These are phyloP conservation scores for Mycena floridula DNA, from an alignment of 768 basidiomycete species.

Conservation along the genomic window DNA sequence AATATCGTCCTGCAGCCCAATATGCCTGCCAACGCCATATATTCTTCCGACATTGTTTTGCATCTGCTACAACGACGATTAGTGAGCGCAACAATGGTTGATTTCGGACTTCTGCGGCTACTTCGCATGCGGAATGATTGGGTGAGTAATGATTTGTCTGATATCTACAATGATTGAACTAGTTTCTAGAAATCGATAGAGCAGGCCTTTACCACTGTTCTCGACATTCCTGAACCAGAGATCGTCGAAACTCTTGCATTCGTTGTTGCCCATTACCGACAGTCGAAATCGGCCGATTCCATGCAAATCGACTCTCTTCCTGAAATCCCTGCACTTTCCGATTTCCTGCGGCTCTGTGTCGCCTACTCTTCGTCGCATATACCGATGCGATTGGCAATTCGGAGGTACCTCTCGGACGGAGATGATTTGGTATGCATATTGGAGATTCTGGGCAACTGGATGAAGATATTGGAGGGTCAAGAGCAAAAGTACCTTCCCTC, in stretches of 20 bases:
- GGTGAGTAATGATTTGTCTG: constrained; percentile 32
- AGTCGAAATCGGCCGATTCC: constrained; percentile 19
- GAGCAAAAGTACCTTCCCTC: constrained; percentile 32
- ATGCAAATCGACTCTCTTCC: constrained; percentile 29
- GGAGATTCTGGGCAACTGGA: constrained; percentile 43
- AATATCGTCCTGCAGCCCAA: constrained; percentile 40
- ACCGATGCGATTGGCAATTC: constrained; percentile 43
- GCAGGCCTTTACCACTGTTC: constrained; percentile 45
- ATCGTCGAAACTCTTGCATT: constrained; percentile 46
- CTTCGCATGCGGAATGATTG: constrained; percentile 59
- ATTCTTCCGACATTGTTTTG: constrained; percentile 51
- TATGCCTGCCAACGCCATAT: constrained; percentile 29
- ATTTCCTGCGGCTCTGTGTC: constrained; percentile 30
- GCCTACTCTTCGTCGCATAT: constrained; percentile 32
- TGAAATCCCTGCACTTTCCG: constrained; percentile 22
- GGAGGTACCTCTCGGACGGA: constrained; percentile 40
- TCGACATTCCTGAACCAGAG: constrained; percentile 63
- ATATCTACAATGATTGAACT: not conserved
- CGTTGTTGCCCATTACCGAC: constrained; percentile 34
- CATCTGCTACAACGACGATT: constrained; percentile 51
- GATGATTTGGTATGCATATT: constrained; percentile 43
- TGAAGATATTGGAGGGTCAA: constrained; percentile 28
- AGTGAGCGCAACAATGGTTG: constrained; percentile 57
- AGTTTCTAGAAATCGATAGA: constrained; percentile 35
- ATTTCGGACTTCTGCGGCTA: constrained; percentile 48